Evolutionary conservation across 1,284 basidiomycete genomes (phyloP).

Genomic region (Earliella scabrosa): DNA sequence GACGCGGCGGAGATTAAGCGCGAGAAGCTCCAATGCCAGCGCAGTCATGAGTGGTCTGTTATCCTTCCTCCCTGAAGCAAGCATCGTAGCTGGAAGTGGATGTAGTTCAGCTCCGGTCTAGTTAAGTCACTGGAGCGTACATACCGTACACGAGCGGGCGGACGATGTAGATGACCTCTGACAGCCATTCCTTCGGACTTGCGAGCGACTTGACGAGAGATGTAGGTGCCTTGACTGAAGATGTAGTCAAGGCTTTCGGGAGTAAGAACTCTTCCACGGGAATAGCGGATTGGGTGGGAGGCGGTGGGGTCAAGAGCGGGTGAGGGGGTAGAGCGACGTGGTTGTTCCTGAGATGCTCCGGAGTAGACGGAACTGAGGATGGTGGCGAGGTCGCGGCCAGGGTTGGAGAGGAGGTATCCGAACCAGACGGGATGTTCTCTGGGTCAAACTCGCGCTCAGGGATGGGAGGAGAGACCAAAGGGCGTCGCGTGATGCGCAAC

Average conservation of each 20-base stretch:
- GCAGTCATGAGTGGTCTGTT: constrained; percentile 59
- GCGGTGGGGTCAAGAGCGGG: constrained; percentile 57
- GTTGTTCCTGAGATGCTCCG: constrained; percentile 80
- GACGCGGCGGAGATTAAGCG: constrained; percentile 67
- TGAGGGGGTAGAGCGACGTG: constrained; percentile 65
- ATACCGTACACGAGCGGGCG: constrained; percentile 77
- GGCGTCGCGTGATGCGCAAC: constrained; percentile 73
- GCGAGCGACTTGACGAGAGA: constrained; percentile 63
- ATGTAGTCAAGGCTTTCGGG: constrained; percentile 75
- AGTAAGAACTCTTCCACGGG: constrained; percentile 78
- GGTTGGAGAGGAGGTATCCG: constrained; percentile 57
- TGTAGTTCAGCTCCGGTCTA: constrained; percentile 28
- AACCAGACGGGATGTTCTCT: constrained; percentile 61
- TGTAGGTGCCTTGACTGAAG: constrained; percentile 69
- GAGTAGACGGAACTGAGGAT: constrained; percentile 57
- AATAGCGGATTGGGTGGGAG: constrained; percentile 52
- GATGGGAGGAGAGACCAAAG: constrained; percentile 74
- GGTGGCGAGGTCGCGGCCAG: constrained; percentile 58
- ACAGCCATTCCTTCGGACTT: constrained; percentile 71
- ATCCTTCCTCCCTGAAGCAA: constrained; percentile 39
- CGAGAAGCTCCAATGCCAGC: constrained; percentile 66
- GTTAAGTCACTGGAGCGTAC: constrained; percentile 20
- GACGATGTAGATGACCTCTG: constrained; percentile 68
- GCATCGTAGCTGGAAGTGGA: constrained; percentile 28
- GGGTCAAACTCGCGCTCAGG: constrained; percentile 89